These are phyloP conservation scores for Lenwebbia sp. DNA, from an alignment of 345 rosid genomes.

Conservation along the genomic window DNA sequence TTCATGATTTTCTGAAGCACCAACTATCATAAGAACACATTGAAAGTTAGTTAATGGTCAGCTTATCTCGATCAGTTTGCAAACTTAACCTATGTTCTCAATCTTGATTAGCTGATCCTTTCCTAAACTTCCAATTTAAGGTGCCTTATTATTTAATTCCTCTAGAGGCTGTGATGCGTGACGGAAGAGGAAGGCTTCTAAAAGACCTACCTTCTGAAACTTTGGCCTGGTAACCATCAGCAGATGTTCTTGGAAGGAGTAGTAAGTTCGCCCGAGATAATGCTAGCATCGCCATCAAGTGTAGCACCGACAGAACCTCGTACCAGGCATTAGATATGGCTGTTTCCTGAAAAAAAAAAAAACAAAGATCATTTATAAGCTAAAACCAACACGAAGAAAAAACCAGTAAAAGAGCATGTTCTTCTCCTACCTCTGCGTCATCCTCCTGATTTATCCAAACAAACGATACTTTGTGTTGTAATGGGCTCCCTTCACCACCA, in stretches of 20 bases:
- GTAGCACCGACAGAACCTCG: constrained; percentile 92
- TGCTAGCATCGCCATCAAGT: constrained; percentile 90
- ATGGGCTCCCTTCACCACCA: constrained; percentile 48
- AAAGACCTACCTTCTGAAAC: constrained; percentile 76
- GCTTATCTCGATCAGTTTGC: not conserved
- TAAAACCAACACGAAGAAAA: not conserved
- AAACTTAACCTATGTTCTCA: not conserved
- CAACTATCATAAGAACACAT: not conserved
- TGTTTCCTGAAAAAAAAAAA: constrained; percentile 61
- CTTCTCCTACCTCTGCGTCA: constrained; percentile 64
- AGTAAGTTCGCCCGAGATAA: constrained; percentile 84
- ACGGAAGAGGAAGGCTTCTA: not conserved
- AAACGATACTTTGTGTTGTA: constrained; percentile 73
- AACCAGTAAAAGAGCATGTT: not conserved
- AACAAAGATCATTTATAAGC: not conserved
- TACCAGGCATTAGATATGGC: constrained; percentile 85
- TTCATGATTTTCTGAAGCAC: not conserved
- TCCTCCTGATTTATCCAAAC: constrained; percentile 94
- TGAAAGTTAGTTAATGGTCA: not conserved
- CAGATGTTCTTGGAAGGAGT: constrained; percentile 83
- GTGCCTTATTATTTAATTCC: not conserved
- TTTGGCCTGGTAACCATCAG: constrained; percentile 72
- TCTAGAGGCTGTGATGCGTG: not conserved
- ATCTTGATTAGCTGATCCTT: not conserved
- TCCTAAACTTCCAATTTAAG: not conserved